Evolutionary conservation across 257 asterid genomes (phyloP).

Genomic region (Petrea volubilis): DNA sequence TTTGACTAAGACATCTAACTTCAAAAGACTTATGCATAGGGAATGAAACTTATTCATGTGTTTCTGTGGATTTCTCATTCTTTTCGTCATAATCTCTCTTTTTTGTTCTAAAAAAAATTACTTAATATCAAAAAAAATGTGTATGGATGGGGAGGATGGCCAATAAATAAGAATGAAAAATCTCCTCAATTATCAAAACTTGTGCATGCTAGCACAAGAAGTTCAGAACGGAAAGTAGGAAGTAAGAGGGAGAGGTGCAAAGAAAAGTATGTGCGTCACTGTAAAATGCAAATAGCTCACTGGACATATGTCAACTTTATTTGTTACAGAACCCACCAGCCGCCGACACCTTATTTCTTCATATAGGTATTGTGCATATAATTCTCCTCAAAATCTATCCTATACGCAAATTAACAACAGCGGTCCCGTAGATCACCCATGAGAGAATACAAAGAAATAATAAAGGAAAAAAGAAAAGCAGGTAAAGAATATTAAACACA

Average conservation of each 20-base stretch:
- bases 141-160: background rate
- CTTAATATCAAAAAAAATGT: too few species aligned
- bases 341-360: background rate
- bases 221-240: background rate
- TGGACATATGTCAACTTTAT: background rate
- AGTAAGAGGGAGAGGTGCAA: background rate
- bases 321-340: background rate
- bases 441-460: background rate
- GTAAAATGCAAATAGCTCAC: background rate
- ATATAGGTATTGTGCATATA: background rate
- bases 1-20: conserved; percentile 15
- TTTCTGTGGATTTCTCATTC: too few species aligned
- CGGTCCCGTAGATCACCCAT: background rate
- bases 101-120: too few species aligned
- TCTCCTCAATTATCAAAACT: background rate
- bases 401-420: background rate
- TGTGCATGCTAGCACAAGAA: background rate
- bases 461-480: background rate
- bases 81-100: too few species aligned
- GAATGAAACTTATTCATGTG: background rate
- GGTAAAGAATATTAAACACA: background rate
- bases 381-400: background rate
- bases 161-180: background rate
- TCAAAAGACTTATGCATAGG: background rate
- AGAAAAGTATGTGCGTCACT: background rate